Evolutionary conservation across 2,329 filamentous ascomycete genomes (phyloP), one percentile per base, ranked within the genome.

Genomic region (Xylariomycetidae sp.): DNA sequence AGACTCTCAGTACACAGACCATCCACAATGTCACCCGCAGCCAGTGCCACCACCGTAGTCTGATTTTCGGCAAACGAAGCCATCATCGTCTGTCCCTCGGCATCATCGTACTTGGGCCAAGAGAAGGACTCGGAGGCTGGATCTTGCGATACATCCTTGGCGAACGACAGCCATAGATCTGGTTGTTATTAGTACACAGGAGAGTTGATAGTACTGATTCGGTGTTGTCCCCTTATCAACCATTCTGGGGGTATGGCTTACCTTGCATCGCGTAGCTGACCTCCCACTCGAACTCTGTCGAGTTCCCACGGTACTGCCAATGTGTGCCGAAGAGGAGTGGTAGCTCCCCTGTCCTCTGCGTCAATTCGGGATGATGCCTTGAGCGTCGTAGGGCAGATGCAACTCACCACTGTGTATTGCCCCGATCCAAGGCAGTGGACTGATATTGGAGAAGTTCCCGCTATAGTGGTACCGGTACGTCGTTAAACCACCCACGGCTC

Each of bases 401-500:
- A 16, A 36, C 45, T 27, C 37, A 53, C 49, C 42, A 22, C 50
- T 51, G 34, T 53, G 49, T 4, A 42, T 43, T 5, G 58, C 55
- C 0, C 57, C 57, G 20, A 59, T 48, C 56, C 51, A 60, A 1
- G 41, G 42, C 17, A 53, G 39, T 25, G 57, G 57, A 4, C 53
- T 53, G 14, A 62, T 42, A 34, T 54, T 56, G 19, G 45, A 53
- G 31, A 61, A 62, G 38, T 61, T 62, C 8, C 58, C 59, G 3
- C 50, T 44, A 34, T 61, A 60, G 29, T 57, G 46, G 37, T 61
- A 62, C 18, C 56, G 51, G 34, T 59, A 61, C 1, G 58, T 62
- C 25, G 33, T 45, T 30, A 36, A 16, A 7, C 25, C 27, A 20
- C 20, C 14, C 3, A 15, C 11, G 30, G 19, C 27, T 4, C 34